Conservation (phyloP, 2,329 filamentous ascomycete genomes). For the Arthrocladium fulminans region DNA sequence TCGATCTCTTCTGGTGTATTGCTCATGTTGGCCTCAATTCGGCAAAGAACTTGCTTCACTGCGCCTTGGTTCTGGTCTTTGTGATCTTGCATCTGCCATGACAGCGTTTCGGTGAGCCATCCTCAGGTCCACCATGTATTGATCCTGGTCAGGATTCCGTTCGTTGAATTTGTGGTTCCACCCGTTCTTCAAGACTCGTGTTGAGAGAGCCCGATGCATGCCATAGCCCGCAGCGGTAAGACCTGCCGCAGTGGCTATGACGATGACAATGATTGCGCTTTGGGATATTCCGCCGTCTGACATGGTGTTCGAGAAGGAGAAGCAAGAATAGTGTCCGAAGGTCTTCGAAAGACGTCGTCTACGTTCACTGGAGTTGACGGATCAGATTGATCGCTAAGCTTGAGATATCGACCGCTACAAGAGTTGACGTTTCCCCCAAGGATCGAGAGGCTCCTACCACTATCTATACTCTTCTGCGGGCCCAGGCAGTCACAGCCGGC, state of each 20-base stretch:
- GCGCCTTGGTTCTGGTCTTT: neutral
- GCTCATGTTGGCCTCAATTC: no score
- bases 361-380: neutral
- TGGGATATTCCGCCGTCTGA: neutral
- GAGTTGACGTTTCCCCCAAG: no score
- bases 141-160: conserved; percentile 5
- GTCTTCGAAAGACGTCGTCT: neutral
- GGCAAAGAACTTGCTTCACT: no score
- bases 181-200: neutral
- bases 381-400: no score
- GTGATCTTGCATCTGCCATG: neutral
- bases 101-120: conserved; percentile 2
- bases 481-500: no score
- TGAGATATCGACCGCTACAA: no score
- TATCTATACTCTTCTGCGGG: no score
- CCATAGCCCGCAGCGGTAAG: neutral
- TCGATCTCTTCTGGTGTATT: no score
- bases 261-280: conserved; percentile 1
- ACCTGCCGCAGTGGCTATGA: neutral
- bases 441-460: no score
- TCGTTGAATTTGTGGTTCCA: conserved; percentile 1
- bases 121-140: conserved; percentile 6
- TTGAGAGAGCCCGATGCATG: neutral
- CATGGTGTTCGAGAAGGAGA: neutral
- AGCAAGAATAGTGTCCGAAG: neutral